Evolutionary conservation across 495 filamentous ascomycete genomes (phyloP).

Genomic region (Aspergillus olivimuriae): DNA sequence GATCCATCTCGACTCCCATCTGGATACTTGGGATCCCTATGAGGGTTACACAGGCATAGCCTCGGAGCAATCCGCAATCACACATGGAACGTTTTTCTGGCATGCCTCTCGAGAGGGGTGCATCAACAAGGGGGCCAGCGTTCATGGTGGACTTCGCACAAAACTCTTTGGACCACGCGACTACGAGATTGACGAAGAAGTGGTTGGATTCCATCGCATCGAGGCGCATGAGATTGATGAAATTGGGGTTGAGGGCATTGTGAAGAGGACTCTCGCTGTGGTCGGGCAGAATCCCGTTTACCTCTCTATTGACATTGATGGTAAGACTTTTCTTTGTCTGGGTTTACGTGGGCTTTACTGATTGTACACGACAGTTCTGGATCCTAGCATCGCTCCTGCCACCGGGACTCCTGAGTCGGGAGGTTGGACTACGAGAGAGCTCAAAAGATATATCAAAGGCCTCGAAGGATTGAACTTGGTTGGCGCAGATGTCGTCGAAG

Average conservation of each 20-base stretch:
- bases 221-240: conserved; percentile 22
- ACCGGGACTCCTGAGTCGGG: conserved; percentile 27
- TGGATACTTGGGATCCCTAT: conserved; percentile 49
- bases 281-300: conserved; percentile 19
- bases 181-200: conserved; percentile 19
- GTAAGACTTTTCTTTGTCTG: too few species aligned
- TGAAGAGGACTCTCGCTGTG: conserved; percentile 9
- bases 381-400: conserved; percentile 21
- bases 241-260: conserved; percentile 18
- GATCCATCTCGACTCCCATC: conserved; percentile 56
- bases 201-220: conserved; percentile 17
- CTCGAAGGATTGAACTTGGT: conserved; percentile 22
- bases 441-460: conserved; percentile 20
- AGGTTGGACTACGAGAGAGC: conserved; percentile 27
- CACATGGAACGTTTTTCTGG: conserved; percentile 30
- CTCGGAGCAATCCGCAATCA: conserved; percentile 22
- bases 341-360: too few species aligned
- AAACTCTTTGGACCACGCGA: conserved; percentile 17
- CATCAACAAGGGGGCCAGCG: conserved; percentile 18
- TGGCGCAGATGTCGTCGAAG: conserved; percentile 36
- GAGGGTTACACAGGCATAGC: conserved; percentile 19
- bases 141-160: conserved; percentile 21
- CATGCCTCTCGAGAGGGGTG: conserved; percentile 18
- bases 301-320: conserved; percentile 26
- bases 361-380: too few species aligned